phyloP scores from a whole-genome alignment of 495 filamentous ascomycete species.

The Zalerion maritima region DNA sequence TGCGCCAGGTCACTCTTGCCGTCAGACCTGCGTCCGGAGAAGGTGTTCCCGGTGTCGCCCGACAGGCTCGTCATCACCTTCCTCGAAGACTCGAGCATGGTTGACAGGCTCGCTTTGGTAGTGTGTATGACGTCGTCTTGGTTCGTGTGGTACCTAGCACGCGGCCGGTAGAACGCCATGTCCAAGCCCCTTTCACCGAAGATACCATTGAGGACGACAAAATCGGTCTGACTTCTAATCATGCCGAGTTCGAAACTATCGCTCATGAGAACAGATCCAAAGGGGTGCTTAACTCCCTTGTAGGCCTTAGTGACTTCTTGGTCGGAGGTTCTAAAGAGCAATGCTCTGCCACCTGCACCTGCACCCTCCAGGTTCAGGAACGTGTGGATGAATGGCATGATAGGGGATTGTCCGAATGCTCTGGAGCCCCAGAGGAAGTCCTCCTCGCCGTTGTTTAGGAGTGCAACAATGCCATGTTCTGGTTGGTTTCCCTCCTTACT shows the following conservation, averaged over 20 bases:
- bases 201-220: slow-evolving; percentile 66
- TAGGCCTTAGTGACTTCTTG: slow-evolving; percentile 75
- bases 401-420: slow-evolving; percentile 70
- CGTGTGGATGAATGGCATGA: slow-evolving; percentile 59
- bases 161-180: slow-evolving; percentile 75
- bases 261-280: slow-evolving; percentile 63
- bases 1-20: slow-evolving; percentile 40
- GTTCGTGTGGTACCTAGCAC: slow-evolving; percentile 79
- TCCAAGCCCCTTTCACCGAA: slow-evolving; percentile 80
- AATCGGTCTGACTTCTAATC: slow-evolving; percentile 79
- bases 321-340: slow-evolving; percentile 75
- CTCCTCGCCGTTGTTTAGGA: slow-evolving; percentile 95
- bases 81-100: slow-evolving; percentile 78
- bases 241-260: slow-evolving; percentile 72
- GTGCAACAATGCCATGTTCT: slow-evolving; percentile 62
- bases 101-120: slow-evolving; percentile 65
- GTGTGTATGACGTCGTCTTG: slow-evolving; percentile 76
- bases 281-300: slow-evolving; percentile 53
- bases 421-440: slow-evolving; percentile 82
- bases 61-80: slow-evolving; percentile 57
- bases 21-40: slow-evolving; percentile 45
- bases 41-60: slow-evolving; percentile 50
- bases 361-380: slow-evolving; percentile 95
- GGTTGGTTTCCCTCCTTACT: slow-evolving; percentile 61
- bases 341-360: slow-evolving; percentile 81